Conservation (phyloP, 176 grass and related monocot genomes). For the Carex scoparia region DNA sequence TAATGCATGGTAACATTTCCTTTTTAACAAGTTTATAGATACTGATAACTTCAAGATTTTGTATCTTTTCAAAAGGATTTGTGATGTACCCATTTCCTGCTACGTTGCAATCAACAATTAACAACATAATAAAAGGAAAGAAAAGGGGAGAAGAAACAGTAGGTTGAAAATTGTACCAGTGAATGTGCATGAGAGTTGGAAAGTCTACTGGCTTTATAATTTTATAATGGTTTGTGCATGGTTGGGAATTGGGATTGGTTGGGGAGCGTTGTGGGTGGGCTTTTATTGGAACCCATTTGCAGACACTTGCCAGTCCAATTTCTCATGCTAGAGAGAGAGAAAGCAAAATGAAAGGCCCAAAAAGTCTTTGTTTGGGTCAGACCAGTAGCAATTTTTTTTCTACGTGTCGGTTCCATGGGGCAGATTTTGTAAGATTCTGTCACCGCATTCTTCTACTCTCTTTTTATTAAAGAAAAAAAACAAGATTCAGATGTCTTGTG, state of each 20-base stretch:
- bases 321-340: neutral
- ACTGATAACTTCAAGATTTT: neutral
- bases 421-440: neutral
- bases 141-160: slow-evolving; percentile 1
- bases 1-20: neutral
- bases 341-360: slow-evolving; percentile 1
- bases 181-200: neutral
- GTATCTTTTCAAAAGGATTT: neutral
- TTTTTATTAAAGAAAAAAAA: neutral
- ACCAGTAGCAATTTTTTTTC: neutral
- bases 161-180: slow-evolving; percentile 9
- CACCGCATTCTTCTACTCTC: neutral
- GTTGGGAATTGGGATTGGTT: slow-evolving; percentile 18
- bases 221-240: slow-evolving; percentile 11
- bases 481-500: too few species aligned
- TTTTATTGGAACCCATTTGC: slow-evolving; percentile 13
- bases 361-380: slow-evolving; percentile 16
- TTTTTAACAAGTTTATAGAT: neutral
- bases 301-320: neutral
- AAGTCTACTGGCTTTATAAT: slow-evolving; percentile 11
- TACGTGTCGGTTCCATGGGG: neutral
- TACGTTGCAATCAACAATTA: neutral
- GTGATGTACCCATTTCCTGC: slow-evolving; percentile 3
- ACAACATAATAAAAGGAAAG: neutral
- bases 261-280: neutral